These are phyloP conservation scores for Quercus agrifolia DNA, from an alignment of 306 rosid species.

Conservation along the genomic window DNA sequence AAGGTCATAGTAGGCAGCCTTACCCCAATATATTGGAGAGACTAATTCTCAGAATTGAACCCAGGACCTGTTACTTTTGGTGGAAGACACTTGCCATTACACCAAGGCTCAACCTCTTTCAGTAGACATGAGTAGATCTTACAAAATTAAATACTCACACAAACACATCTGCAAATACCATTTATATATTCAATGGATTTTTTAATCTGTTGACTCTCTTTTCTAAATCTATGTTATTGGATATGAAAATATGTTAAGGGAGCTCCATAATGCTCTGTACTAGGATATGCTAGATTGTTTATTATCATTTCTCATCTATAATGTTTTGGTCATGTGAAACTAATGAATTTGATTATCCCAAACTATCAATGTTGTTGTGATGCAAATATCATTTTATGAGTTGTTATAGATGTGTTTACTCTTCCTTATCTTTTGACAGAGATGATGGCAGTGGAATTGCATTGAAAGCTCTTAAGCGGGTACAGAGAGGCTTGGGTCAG, in stretches of 20 bases:
- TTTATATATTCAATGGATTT: neutral
- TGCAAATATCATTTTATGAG: neutral
- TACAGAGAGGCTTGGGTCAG: slow-evolving; percentile 86
- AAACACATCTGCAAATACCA: neutral
- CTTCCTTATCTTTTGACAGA: slow-evolving; percentile 40
- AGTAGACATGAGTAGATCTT: neutral
- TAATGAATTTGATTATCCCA: neutral
- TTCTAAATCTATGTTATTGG: slow-evolving; percentile 9
- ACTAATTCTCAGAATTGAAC: too few relatives aligned
- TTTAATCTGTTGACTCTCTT: neutral
- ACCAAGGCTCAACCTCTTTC: neutral
- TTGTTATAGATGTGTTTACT: too few relatives aligned
- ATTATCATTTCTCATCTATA: slow-evolving; percentile 8
- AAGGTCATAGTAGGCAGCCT: too few relatives aligned
- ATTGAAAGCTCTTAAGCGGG: slow-evolving; percentile 68
- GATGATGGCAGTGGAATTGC: slow-evolving; percentile 70
- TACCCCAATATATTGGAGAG: too few relatives aligned
- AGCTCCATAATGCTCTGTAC: neutral
- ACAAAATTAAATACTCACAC: neutral
- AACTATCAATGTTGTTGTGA: neutral
- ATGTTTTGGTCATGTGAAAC: slow-evolving; percentile 17
- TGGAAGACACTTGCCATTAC: too few relatives aligned
- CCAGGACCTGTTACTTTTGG: too few relatives aligned
- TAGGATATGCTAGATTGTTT: neutral
- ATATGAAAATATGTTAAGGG: neutral